Evolutionary conservation across 2,329 filamentous ascomycete species (phyloP).

Genomic region (Sclerotinia glacialis): DNA sequence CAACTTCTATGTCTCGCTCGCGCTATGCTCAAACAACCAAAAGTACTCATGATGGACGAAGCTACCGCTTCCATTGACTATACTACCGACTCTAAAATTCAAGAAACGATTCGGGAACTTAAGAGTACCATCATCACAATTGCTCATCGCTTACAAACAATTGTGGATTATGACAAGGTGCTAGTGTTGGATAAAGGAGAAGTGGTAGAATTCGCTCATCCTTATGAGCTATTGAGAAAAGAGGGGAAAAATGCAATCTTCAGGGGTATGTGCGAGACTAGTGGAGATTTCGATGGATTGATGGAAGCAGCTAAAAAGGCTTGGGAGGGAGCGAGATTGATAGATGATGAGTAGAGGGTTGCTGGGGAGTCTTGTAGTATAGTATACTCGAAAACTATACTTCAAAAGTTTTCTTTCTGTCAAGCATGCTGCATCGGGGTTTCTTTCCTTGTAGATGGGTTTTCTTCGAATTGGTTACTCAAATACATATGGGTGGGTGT

Average conservation of each 20-base stretch:
- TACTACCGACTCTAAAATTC: slow-evolving; percentile 90
- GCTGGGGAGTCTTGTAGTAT: not conserved
- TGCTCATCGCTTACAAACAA: slow-evolving; percentile 91
- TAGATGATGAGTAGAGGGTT: slow-evolving; percentile 39
- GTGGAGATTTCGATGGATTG: slow-evolving; percentile 59
- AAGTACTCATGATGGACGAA: slow-evolving; percentile 98
- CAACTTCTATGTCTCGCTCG: slow-evolving; percentile 92
- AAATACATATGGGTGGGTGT: not conserved
- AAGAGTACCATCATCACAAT: slow-evolving; percentile 95
- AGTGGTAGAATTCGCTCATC: slow-evolving; percentile 88
- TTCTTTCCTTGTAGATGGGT: slow-evolving; percentile 6
- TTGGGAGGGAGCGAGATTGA: slow-evolving; percentile 43
- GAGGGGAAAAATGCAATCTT: slow-evolving; percentile 53
- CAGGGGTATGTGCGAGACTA: slow-evolving; percentile 66
- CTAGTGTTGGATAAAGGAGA: slow-evolving; percentile 86
- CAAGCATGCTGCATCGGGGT: not conserved
- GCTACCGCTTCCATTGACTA: slow-evolving; percentile 98
- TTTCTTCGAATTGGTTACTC: not conserved
- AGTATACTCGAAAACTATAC: not conserved
- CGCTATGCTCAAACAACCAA: slow-evolving; percentile 85
- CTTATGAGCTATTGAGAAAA: slow-evolving; percentile 73
- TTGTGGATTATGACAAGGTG: slow-evolving; percentile 98
- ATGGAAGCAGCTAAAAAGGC: slow-evolving; percentile 52
- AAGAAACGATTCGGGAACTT: slow-evolving; percentile 92
- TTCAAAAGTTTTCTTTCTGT: not conserved